These are phyloP conservation scores for Daedaleopsis sinensis DNA, from an alignment of 768 basidiomycete genomes.

Conservation along the genomic window DNA sequence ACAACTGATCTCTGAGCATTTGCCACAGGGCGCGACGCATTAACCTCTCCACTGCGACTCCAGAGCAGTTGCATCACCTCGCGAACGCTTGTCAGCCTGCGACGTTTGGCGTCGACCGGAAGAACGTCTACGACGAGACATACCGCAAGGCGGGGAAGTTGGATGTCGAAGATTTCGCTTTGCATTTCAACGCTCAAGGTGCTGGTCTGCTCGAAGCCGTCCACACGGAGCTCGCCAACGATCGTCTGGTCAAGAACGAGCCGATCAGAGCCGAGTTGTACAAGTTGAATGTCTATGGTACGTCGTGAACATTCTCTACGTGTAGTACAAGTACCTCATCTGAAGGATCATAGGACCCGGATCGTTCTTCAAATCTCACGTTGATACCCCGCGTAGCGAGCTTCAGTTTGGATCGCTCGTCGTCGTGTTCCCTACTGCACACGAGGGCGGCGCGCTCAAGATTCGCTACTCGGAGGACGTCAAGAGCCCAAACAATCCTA, in stretches of 20 bases:
- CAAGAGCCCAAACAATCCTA: neutral
- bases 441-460: slow-evolving; percentile 47
- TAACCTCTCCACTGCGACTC: slow-evolving; percentile 11
- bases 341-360: neutral
- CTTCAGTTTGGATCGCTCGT: slow-evolving; percentile 48
- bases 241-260: slow-evolving; percentile 2
- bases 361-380: slow-evolving; percentile 14
- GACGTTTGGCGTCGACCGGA: slow-evolving; percentile 40
- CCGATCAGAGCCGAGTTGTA: slow-evolving; percentile 5
- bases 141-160: slow-evolving; percentile 51
- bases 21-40: too few relatives aligned
- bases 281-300: slow-evolving; percentile 10
- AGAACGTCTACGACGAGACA: slow-evolving; percentile 45
- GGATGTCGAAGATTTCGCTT: slow-evolving; percentile 38
- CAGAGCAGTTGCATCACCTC: slow-evolving; percentile 29
- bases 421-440: slow-evolving; percentile 46
- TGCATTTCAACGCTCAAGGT: slow-evolving; percentile 33
- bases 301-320: too few relatives aligned
- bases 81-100: slow-evolving; percentile 42
- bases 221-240: slow-evolving; percentile 29
- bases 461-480: slow-evolving; percentile 24
- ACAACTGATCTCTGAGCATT: neutral
- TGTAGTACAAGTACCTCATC: too few relatives aligned
- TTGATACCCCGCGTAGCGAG: slow-evolving; percentile 10
- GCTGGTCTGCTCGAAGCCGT: slow-evolving; percentile 32